Evolutionary conservation across 1,284 basidiomycete species (phyloP), one percentile per base, ranked within the genome.

Genomic region (Ceratobasidium sp.): DNA sequence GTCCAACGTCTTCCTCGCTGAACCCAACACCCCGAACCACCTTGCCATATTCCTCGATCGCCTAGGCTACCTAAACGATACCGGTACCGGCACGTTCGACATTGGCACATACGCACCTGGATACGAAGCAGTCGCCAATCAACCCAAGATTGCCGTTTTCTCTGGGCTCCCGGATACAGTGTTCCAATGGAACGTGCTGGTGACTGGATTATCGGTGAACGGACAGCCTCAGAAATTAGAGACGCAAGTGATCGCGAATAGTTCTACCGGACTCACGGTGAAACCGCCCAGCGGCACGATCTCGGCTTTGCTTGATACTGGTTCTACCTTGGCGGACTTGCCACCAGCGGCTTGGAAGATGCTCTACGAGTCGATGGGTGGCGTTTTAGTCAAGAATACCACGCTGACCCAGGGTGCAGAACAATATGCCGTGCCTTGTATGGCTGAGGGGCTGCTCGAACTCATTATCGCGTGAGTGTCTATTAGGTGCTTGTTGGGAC

Each of bases 41-140:
- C 44, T 73, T 20, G 71, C 71, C 4, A 63, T 73, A 44, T 73
- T 63, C 58, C 60, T 73, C 15, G 71, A 73, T 23, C 56, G 71
- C 20, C 44, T 42, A 39, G 71, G 60, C 7, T 58, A 64, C 44
- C 44, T 73, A 4, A 73, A 73, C 28, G 60, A 73, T 23, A 73
- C 71, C 6, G 71, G 44, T 44, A 63, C 44, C 3, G 71, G 71
- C 10, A 46, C 44, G 20, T 73, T 73, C 33, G 71, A 73, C 39
- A 73, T 73, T 39, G 71, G 71, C 7, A 73, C 71, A 1, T 63
- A 63, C 33, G 71, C 71, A 10, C 13, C 71, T 26, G 71, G 71
- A 5, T 73, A 63, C 46, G 71, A 63, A 40, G 20, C 23, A 23
- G 58, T 73, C 10, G 71, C 58, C 9, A 39, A 46, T 53, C n/a